A percentile compares a stretch with the other conserved stretches of the same genome.
These are phyloP conservation scores for Exophiala aquamarina DNA, from an alignment of 2,329 filamentous ascomycete species.

Conservation along the genomic window DNA sequence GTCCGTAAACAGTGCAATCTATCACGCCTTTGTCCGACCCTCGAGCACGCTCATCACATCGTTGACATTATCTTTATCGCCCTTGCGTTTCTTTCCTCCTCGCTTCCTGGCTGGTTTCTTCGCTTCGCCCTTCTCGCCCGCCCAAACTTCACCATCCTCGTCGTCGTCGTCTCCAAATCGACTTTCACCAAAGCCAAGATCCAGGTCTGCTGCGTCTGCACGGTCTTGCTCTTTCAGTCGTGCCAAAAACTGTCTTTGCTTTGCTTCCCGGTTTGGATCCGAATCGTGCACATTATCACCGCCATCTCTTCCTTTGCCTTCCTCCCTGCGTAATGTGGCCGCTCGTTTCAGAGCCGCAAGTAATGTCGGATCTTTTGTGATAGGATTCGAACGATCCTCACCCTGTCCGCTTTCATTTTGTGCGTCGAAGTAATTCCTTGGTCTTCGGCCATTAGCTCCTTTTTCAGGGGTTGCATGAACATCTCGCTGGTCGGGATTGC, in stretches of 20 bases:
- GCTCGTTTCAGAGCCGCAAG: conserved; percentile 85
- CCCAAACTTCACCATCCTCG: conserved; percentile 66
- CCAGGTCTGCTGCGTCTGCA: conserved; percentile 67
- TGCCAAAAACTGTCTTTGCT: conserved; percentile 40
- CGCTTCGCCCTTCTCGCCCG: conserved; percentile 33
- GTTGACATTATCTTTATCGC: conserved; percentile 64
- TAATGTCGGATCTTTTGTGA: conserved; percentile 66
- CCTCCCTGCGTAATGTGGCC: conserved; percentile 55
- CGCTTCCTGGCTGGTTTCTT: conserved; percentile 51
- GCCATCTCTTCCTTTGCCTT: conserved; percentile 40
- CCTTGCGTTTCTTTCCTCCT: conserved; percentile 52
- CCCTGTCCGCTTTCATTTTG: conserved; percentile 52
- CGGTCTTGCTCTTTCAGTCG: conserved; percentile 38
- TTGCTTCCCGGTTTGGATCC: conserved; percentile 21
- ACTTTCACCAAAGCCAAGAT: conserved; percentile 89
- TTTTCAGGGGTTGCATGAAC: conserved; percentile 17
- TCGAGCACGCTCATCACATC: conserved; percentile 82
- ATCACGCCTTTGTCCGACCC: conserved; percentile 45
- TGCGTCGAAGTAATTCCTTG: conserved; percentile 50
- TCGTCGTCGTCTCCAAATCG: conserved; percentile 87
- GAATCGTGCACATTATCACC: conserved; percentile 13
- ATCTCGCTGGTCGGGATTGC: conserved; percentile 19
- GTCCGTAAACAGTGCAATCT: too few species aligned
- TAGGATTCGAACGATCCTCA: conserved; percentile 37
- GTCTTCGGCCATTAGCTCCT: conserved; percentile 23